These are phyloP conservation scores for Amoebophrya sp. DNA, from an alignment of 169 alveolate genomes.

Conservation along the genomic window DNA sequence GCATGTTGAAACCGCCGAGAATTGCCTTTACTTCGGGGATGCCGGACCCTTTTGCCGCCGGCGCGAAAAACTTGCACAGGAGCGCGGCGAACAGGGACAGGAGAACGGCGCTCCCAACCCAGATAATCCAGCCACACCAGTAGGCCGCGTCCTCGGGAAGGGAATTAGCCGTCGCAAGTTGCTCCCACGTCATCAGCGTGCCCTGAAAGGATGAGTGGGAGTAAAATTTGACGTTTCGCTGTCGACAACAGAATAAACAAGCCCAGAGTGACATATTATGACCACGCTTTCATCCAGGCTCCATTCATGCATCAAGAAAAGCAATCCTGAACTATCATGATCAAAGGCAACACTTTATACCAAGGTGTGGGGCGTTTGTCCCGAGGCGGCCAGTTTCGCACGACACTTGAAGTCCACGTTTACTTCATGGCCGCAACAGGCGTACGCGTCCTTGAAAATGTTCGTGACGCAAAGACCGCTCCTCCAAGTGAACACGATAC, in stretches of 20 bases:
- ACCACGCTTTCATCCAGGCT: too few species aligned
- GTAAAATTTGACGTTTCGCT: neutral
- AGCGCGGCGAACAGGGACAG: neutral
- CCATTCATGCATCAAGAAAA: neutral
- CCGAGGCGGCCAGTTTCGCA: neutral
- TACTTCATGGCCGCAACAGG: neutral
- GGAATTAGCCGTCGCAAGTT: neutral
- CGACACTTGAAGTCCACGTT: neutral
- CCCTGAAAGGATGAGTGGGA: neutral
- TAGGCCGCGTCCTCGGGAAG: neutral
- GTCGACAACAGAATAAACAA: neutral
- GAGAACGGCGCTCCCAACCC: neutral
- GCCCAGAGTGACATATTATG: neutral
- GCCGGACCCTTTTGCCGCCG: constrained; percentile 35
- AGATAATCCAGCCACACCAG: neutral
- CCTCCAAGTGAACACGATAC: constrained; percentile 31
- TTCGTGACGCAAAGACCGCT: neutral
- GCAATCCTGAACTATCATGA: too few species aligned
- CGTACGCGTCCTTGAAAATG: neutral
- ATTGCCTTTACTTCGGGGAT: constrained; percentile 27
- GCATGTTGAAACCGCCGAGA: neutral
- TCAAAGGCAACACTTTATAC: neutral
- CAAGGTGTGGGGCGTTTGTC: neutral
- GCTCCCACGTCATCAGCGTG: neutral
- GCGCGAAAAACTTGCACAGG: constrained; percentile 30